A percentile compares a stretch with the other conserved stretches of the same genome.
phyloP scores from a whole-genome alignment of 805 yeast genomes.

The Ogataea nakhonphanomensis region DNA sequence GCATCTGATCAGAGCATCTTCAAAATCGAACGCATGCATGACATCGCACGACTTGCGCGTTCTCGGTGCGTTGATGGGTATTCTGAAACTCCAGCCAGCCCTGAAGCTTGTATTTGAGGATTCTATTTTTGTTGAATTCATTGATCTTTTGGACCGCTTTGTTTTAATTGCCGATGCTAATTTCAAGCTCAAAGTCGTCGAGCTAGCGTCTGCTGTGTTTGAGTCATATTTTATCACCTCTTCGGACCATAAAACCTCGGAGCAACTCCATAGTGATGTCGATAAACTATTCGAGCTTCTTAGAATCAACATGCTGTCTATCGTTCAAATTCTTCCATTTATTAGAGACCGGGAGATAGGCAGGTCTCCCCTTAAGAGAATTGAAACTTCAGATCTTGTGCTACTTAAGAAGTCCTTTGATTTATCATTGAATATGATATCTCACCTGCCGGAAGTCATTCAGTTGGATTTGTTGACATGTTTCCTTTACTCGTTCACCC shows the following conservation, averaged over 20 bases:
- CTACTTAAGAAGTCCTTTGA: conserved; percentile 48
- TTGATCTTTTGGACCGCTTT: conserved; percentile 26
- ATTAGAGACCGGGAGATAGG: conserved; percentile 44
- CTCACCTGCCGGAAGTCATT: conserved; percentile 63
- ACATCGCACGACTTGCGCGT: conserved; percentile 33
- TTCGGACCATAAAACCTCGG: conserved; percentile 28
- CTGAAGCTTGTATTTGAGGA: conserved; percentile 61
- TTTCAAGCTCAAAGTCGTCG: conserved; percentile 47
- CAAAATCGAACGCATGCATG: conserved; percentile 14
- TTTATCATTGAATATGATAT: conserved; percentile 59
- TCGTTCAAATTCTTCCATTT: conserved; percentile 59
- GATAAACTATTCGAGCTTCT: conserved; percentile 82
- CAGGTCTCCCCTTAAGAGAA: conserved; percentile 19
- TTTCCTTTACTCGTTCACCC: conserved; percentile 57
- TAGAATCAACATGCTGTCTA: conserved; percentile 62
- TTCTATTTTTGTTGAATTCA: conserved; percentile 66
- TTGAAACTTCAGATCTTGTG: conserved; percentile 33
- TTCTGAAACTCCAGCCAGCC: conserved; percentile 55
- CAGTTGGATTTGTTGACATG: conserved; percentile 71
- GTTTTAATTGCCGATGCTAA: conserved; percentile 41
- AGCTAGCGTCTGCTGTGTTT: conserved; percentile 37
- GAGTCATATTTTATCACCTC: conserved; percentile 48
- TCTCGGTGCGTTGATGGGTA: conserved; percentile 48
- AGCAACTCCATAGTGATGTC: conserved; percentile 51
- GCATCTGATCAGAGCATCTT: conserved; percentile 49